Evolutionary conservation across 2,329 filamentous ascomycete genomes (phyloP).

Genomic region (Lasiodiplodia sp.): DNA sequence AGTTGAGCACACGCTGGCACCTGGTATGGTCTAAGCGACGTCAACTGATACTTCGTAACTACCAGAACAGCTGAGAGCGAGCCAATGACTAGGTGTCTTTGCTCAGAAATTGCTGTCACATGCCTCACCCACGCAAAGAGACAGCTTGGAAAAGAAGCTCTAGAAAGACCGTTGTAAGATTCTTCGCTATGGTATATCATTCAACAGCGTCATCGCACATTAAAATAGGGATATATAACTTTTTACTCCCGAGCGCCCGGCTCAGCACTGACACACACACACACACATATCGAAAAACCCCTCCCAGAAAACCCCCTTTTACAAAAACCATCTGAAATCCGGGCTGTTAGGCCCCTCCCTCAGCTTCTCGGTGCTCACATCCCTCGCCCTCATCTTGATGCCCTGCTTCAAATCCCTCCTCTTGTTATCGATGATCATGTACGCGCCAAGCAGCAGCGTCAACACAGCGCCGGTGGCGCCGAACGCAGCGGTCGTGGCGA

Average conservation of each 20-base stretch:
- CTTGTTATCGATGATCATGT: conserved; percentile 71
- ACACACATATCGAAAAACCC: not conserved
- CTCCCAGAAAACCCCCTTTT: not conserved
- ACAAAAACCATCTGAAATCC: conserved; percentile 55
- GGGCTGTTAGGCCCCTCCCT: conserved; percentile 52
- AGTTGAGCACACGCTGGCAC: no score
- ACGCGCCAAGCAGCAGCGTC: conserved; percentile 64
- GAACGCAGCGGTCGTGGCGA: conserved; percentile 70
- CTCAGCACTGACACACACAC: not conserved
- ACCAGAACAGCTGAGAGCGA: no score
- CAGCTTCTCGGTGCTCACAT: conserved; percentile 56
- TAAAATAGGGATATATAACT: not conserved
- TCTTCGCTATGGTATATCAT: no score
- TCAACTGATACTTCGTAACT: no score
- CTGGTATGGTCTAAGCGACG: no score
- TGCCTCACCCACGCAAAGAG: no score
- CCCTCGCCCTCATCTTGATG: conserved; percentile 58
- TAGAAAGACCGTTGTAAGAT: no score
- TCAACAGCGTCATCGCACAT: no score
- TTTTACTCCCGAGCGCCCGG: not conserved
- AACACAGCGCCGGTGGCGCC: conserved; percentile 66
- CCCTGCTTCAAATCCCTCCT: conserved; percentile 66
- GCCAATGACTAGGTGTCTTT: no score
- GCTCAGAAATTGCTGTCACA: no score
- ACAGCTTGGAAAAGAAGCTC: no score